phyloP scores from a whole-genome alignment of 176 grass and related monocot genomes.

The Bonia amplexicaulis region DNA sequence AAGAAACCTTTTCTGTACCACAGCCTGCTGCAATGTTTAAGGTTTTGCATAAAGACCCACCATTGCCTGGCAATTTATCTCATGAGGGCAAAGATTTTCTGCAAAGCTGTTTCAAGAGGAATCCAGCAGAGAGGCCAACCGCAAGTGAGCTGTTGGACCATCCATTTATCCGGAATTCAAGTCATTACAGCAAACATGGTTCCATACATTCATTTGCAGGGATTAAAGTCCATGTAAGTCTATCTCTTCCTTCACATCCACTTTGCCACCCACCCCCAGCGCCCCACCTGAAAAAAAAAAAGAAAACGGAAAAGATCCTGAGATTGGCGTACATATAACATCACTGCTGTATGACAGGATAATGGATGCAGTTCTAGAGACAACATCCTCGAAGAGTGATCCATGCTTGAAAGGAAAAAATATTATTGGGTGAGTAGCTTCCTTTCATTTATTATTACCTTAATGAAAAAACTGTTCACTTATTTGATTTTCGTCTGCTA shows the following conservation, averaged over 20 bases:
- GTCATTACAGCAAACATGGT: slow-evolving; percentile 61
- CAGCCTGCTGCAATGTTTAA: slow-evolving; percentile 95
- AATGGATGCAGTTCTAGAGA: neutral
- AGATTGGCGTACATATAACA: slow-evolving; percentile 7
- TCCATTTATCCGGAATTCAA: slow-evolving; percentile 74
- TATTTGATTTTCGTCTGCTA: slow-evolving; percentile 18
- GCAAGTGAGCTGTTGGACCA: slow-evolving; percentile 70
- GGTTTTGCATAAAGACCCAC: slow-evolving; percentile 70
- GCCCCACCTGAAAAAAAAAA: neutral
- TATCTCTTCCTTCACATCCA: neutral
- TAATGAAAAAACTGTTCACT: neutral
- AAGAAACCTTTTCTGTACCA: slow-evolving; percentile 1
- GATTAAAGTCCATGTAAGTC: slow-evolving; percentile 47
- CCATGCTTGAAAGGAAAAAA: slow-evolving; percentile 48
- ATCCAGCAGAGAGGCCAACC: slow-evolving; percentile 65
- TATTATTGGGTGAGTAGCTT: slow-evolving; percentile 34
- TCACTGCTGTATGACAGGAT: neutral
- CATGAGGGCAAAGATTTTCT: slow-evolving; percentile 76
- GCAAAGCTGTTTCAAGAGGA: slow-evolving; percentile 80
- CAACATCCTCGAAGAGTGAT: slow-evolving; percentile 52
- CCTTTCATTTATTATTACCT: neutral
- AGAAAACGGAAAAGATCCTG: neutral
- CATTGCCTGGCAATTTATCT: slow-evolving; percentile 69
- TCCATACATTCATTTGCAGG: slow-evolving; percentile 52
- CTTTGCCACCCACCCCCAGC: neutral